Base-by-base conservation (phyloP, 2,329 filamentous ascomycete genomes). In the Neofusicoccum laricinum region DNA sequence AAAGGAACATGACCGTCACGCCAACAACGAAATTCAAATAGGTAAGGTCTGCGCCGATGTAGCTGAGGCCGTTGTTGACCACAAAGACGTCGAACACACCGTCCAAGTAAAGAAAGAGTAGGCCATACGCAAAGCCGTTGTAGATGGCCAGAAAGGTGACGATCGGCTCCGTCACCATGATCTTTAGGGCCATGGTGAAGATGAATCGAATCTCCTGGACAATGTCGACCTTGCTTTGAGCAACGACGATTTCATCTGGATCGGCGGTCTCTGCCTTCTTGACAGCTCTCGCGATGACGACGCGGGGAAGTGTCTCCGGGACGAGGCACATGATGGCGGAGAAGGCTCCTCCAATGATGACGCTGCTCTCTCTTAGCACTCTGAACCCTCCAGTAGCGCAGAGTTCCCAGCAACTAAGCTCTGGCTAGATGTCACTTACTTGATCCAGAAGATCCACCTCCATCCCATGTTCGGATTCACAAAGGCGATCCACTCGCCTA, bases 1-100 rank as follows among this genome's bases (percentile, higher is more conserved):
- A 79, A 66, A 94, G 87, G 51, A 83, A 82, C 11, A 81, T 66
- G 55, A 89, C 90, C 0, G 89, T 90, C 61, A 91, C 85, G 51
- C 92, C 92, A 8, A 82, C 71, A 59, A 94, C 86, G 88, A 97
- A 91, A 61, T 92, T 93, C 69, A 97, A 91, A 75, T 93, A 96
- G 4, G 92, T 88, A 4, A 97, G 82, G 1, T 92, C 93, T 2
- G 87, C 85, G 17, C 91, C 77, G 63, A 93, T 92, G 1, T 83
- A 71, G 40, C 79, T 86, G 79, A 94, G 89, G 68, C 85, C 83
- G 75, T 96, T 89, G 4, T 93, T 82, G 2, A 77, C 75, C 66
- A 89, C 81, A 78, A 95, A 96, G 49, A 96, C 90, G 49, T 85
- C 0, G 90, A 89, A 70, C 95, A 96, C 1, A 91, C 90, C 0